Base-by-base conservation (phyloP, 1,284 basidiomycete genomes). In the Ceratobasidium sp. region DNA sequence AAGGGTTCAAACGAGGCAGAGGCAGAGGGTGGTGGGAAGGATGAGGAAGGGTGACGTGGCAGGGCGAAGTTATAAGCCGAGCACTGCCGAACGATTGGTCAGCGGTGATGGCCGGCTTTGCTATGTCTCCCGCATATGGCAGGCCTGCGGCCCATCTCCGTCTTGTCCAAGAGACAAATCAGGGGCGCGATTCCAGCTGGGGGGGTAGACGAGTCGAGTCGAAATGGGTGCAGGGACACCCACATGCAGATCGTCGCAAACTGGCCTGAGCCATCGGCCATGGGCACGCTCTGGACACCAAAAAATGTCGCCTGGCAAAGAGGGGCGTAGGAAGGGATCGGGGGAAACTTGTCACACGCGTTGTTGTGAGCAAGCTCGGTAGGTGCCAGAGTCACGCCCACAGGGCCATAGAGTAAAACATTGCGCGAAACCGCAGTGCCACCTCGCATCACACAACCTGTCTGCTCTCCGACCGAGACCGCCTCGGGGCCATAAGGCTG, bases 171-270 rank as follows among this genome's bases (percentile, higher is more conserved):
- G n/a, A n/a, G n/a, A n/a, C n/a, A n/a, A 40, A 64, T 46, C 30
- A 64, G 62, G 2, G 62, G 62, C 6, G 46, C 46, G 48, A 64
- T 44, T n/a, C 62, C 62, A 25, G 62, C 46, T 33, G 48, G 62
- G 46, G n/a, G 62, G 46, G 25, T 64, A 51, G 11, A 64, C 62
- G 6, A 46, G 62, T 23, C 46, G 46, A 11, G 30, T 33, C 8
- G 46, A 21, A 3, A 21, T n/a, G 21, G 40, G 46, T 21, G 21
- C n/a, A 0, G 46, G n/a, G 8, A 48, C 9, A 5, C n/a, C 46
- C 5, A 3, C 46, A n/a, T n/a, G 46, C 46, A 46, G 6, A 53
- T 62, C 11, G 62, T 64, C 18, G 62, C 62, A 23, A 64, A 64
- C 2, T 46, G 44, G 30, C 36, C 28, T 7, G 28, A 51, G 9